Base-by-base conservation (phyloP, 192 early-diverging fungal species). In the Podila epicladia region DNA sequence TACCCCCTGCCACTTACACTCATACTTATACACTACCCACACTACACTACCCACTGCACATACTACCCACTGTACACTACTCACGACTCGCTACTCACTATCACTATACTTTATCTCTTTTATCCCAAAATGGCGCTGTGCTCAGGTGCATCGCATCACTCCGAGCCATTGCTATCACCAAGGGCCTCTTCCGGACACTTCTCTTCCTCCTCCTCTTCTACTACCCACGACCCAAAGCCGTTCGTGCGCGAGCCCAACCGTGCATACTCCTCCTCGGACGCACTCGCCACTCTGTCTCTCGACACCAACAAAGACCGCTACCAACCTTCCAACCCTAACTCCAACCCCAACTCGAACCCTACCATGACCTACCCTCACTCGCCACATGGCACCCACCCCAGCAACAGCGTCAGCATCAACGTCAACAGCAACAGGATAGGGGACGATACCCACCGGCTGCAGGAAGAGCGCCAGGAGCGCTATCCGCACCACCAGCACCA, bases 191-290 rank as follows among this genome's bases (percentile, higher is more conserved):
- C 35, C 35, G 35, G 35, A 37, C 35, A 37, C 35, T 37, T 37
- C 35, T 51, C 49, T 1, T 29, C 29, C 49, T 17, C 50, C 17
- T 53, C 50, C 19, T 53, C 50, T 6, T 22, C 50, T 53, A n/a
- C 50, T 53, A n/a, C 20, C 50, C 50, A n/a, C 17, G 50, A 19
- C 50, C 50, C 50, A 53, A 53, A 53, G 50, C 19, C 50, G 5
- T 53, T 53, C 50, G 50, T 53, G 19, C 50, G 50, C 19, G 50
- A 53, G n/a, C 50, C 50, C 17, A 17, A 53, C 50, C 17, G 50
- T 17, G 50, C 50, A 17, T 53, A 53, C 50, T 53, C 50, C 50
- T 53, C 50, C 50, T 53, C 50, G 50, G 50, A 53, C 50, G 50
- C 50, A 17, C 50, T 53, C 8, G 50, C 50, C n/a, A 22, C n/a